Evolutionary conservation across 1,139 yeast species (phyloP), one percentile per base, ranked within the genome.

Genomic region (Diutina sp.): DNA sequence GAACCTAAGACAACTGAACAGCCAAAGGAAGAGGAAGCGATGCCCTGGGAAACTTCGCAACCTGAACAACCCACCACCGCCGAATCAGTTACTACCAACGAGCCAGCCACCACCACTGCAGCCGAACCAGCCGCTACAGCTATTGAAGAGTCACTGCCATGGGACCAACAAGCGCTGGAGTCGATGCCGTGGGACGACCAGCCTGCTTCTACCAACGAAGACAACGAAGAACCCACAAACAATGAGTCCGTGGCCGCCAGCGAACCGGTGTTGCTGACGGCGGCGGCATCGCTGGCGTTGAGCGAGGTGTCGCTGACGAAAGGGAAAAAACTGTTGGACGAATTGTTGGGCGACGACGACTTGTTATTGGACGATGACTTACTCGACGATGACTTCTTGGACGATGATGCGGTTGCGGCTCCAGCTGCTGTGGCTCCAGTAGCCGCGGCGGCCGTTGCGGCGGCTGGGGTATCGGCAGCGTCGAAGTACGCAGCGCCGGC

Each of bases 321-420:
- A 32, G 25, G 32, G 6, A 44, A 44, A 28, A 51, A 45, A 6
- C 57, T 58, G 30, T 55, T 63, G 11, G 65, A 62, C 30, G 59
- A 58, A 7, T 58, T 65, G 21, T 63, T 65, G 58, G 62, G 55
- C 12, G 85, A 80, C 57, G 82, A 78, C 56, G 79, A 76, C 46
- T 61, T 74, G 46, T 48, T 56, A 18, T 32, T 56, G 28, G 59
- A 57, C 25, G 59, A 57, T 28, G 59, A 58, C 6, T 67, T 76
- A n/a, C 71, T 72, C 51, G 78, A 76, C 51, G 78, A 73, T 30
- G 55, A 71, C 55, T 65, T 54, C 64, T 65, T 59, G 62, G 61
- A 60, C 25, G 66, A 61, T 4, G 63, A 60, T 14, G 58, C 58
- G 9, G 55, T 54, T 11, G 57, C 55, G 30, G 51, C 54, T 9